phyloP scores from a whole-genome alignment of 2,329 filamentous ascomycete genomes.

The Aureobasidium sp. region DNA sequence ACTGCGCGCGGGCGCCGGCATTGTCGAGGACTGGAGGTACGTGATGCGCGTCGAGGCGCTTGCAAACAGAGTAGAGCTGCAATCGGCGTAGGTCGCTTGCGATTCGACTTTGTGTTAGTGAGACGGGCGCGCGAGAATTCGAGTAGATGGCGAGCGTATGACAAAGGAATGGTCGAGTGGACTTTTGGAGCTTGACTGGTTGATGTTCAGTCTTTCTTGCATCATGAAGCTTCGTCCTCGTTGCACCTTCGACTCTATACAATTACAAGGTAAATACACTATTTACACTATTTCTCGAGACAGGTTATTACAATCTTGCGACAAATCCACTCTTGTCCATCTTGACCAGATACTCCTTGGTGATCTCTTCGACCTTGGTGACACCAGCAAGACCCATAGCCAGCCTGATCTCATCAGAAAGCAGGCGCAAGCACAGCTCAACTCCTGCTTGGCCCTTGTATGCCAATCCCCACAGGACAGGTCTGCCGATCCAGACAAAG shows the following conservation, averaged over 20 bases:
- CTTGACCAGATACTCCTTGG: conserved; percentile 35
- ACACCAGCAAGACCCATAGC: conserved; percentile 37
- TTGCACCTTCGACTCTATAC: not conserved
- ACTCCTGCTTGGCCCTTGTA: conserved; percentile 33
- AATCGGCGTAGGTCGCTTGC: not conserved
- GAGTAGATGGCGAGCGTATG: not conserved
- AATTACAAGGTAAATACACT: not conserved
- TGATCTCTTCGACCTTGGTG: conserved; percentile 32
- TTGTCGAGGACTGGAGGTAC: conserved; percentile 16
- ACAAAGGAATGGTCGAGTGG: not conserved
- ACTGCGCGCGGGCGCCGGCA: conserved; percentile 39
- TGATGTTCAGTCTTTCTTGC: not conserved
- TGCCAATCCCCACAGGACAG: conserved; percentile 43
- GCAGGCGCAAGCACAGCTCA: conserved; percentile 39
- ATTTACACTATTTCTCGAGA: not conserved
- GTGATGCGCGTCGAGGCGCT: conserved; percentile 6
- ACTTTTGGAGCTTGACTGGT: not conserved
- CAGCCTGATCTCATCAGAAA: conserved; percentile 33
- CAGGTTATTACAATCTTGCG: conserved; percentile 21
- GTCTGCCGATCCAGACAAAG: conserved; percentile 38
- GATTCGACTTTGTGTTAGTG: not conserved
- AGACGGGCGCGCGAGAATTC: not conserved
- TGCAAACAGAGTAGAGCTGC: not conserved
- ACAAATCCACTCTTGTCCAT: conserved; percentile 29
- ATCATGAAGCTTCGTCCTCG: not conserved